Evolutionary conservation across 2,329 filamentous ascomycete species (phyloP).

Genomic region (Venturiaceae sp.): DNA sequence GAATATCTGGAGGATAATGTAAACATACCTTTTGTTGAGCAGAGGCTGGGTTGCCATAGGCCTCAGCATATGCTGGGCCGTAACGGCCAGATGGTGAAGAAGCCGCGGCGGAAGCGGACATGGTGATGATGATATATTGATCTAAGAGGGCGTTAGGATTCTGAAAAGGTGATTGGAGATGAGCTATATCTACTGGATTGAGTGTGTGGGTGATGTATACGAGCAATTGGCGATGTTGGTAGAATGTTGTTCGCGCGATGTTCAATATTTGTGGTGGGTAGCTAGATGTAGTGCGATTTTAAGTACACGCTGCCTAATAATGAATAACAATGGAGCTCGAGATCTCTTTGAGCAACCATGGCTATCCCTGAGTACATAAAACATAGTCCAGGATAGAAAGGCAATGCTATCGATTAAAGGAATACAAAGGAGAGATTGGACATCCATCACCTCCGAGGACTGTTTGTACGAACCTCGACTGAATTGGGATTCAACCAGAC

Average conservation of each 20-base stretch:
- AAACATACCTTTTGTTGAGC: not conserved
- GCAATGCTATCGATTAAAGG: too few relatives aligned
- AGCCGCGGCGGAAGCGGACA: not conserved
- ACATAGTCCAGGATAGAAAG: too few relatives aligned
- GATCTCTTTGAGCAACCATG: not conserved
- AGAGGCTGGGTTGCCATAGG: not conserved
- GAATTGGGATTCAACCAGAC: too few relatives aligned
- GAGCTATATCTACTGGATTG: not conserved
- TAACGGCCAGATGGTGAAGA: not conserved
- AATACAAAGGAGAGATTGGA: too few relatives aligned
- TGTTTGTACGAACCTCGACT: too few relatives aligned
- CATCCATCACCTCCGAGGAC: too few relatives aligned
- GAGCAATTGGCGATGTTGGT: not conserved
- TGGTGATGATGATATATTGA: not conserved
- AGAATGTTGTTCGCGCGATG: not conserved
- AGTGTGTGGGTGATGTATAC: not conserved
- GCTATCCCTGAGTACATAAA: not conserved
- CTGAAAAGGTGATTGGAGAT: not conserved
- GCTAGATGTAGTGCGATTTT: not conserved
- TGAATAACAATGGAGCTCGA: not conserved
- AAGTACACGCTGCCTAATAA: not conserved
- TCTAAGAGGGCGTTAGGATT: not conserved
- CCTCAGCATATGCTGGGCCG: not conserved
- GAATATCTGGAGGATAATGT: not conserved
- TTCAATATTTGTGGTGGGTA: not conserved